Percentiles rank a stretch among this genome's conserved stretches.
These are phyloP conservation scores for Ustilago lituana DNA, from an alignment of 1,284 basidiomycete genomes.

Conservation along the genomic window DNA sequence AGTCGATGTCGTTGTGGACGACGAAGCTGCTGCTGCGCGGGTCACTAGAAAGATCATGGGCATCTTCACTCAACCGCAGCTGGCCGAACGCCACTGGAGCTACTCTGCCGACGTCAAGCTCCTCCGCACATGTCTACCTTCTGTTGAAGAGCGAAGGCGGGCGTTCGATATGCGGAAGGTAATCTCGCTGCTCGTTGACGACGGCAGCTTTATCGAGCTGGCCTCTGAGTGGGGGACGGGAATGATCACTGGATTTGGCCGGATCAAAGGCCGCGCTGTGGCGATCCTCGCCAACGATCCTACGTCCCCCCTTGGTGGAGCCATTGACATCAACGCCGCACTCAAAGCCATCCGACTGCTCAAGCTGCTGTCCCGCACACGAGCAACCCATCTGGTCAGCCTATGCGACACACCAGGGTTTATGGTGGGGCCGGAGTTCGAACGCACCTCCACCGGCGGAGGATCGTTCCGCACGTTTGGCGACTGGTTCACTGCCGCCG, in stretches of 20 bases:
- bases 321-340: slow-evolving; percentile 46
- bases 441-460: slow-evolving; percentile 16
- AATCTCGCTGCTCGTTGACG: slow-evolving; percentile 46
- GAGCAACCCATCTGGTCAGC: slow-evolving; percentile 31
- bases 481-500: slow-evolving; percentile 45
- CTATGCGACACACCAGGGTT: slow-evolving; percentile 58
- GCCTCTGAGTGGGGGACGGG: slow-evolving; percentile 32
- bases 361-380: slow-evolving; percentile 37
- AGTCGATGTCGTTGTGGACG: slow-evolving; percentile 43
- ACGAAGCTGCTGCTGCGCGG: slow-evolving; percentile 33
- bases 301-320: slow-evolving; percentile 42
- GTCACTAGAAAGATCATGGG: slow-evolving; percentile 25
- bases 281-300: slow-evolving; percentile 50
- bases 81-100: slow-evolving; percentile 12
- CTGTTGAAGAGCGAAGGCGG: slow-evolving; percentile 24
- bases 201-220: slow-evolving; percentile 45
- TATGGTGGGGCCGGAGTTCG: slow-evolving; percentile 49
- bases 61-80: slow-evolving; percentile 32
- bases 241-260: slow-evolving; percentile 46
- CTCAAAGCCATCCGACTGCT: slow-evolving; percentile 51
- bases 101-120: slow-evolving; percentile 23
- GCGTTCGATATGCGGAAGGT: slow-evolving; percentile 48
- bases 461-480: slow-evolving; percentile 48
- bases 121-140: slow-evolving; percentile 39
- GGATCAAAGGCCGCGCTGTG: slow-evolving; percentile 32